Evolutionary conservation across 2,329 filamentous ascomycete genomes (phyloP).

Genomic region (Colletotrichum magnum): DNA sequence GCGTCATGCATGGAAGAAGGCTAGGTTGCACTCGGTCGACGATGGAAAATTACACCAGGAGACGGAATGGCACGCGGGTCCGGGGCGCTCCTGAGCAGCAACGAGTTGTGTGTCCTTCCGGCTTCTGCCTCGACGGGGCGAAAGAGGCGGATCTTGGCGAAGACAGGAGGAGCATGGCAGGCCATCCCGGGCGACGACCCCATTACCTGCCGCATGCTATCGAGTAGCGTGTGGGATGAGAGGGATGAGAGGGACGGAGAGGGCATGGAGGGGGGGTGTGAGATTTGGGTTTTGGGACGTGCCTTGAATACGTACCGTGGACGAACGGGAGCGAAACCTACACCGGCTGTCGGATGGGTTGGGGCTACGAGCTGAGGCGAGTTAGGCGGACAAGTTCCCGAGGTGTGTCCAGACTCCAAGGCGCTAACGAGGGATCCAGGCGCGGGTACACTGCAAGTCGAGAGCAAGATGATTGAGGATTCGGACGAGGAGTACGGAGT

Average conservation of each 20-base stretch:
- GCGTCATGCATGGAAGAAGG: conserved; percentile 32
- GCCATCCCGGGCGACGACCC: conserved; percentile 31
- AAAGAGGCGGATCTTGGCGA: conserved; percentile 30
- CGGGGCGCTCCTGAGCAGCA: conserved; percentile 10
- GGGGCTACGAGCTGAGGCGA: conserved; percentile 16
- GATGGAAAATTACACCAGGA: conserved; percentile 38
- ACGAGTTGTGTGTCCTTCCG: conserved; percentile 21
- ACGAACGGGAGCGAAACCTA: conserved; percentile 24
- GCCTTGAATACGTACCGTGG: conserved; percentile 28
- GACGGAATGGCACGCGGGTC: conserved; percentile 11
- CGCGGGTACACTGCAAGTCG: conserved; percentile 13
- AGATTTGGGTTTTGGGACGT: conserved; percentile 36
- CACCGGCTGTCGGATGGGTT: not conserved
- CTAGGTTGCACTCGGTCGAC: conserved; percentile 21
- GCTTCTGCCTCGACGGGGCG: conserved; percentile 4
- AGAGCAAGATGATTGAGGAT: not conserved
- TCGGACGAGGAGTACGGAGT: conserved; percentile 9
- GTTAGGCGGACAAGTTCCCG: conserved; percentile 33
- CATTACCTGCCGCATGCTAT: conserved; percentile 28
- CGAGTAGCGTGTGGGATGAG: conserved; percentile 11
- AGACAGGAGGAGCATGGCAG: conserved; percentile 21
- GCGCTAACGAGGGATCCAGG: conserved; percentile 27
- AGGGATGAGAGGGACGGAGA: not conserved
- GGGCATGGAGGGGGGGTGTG: not conserved
- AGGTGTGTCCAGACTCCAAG: not conserved